These are phyloP conservation scores for Ephemerocybe angulata DNA, from an alignment of 768 basidiomycete species.

Conservation along the genomic window DNA sequence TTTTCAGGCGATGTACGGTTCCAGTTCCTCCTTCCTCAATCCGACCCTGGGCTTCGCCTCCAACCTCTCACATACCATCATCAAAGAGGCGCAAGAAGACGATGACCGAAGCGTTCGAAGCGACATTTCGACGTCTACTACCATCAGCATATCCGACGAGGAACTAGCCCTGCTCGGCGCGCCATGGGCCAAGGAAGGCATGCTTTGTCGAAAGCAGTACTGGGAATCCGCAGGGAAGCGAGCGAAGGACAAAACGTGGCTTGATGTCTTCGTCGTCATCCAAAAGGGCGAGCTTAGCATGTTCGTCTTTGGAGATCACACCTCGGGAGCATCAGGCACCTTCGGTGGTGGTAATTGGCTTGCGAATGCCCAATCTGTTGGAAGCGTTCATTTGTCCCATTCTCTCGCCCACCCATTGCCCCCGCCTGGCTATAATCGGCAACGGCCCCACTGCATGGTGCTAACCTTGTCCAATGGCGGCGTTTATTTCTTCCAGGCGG, in stretches of 20 bases:
- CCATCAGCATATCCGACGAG: constrained; percentile 89
- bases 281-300: constrained; percentile 92
- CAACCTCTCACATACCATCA: constrained; percentile 94
- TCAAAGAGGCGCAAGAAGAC: constrained; percentile 90
- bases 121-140: constrained; percentile 61
- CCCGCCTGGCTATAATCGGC: constrained; percentile 85
- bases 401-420: constrained; percentile 85
- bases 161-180: constrained; percentile 92
- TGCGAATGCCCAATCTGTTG: constrained; percentile 83
- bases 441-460: constrained; percentile 93
- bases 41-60: constrained; percentile 95
- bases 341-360: constrained; percentile 99
- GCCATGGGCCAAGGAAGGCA: constrained; percentile 99
- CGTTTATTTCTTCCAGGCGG: constrained; percentile 98
- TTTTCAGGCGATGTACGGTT: constrained; percentile 54
- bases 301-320: constrained; percentile 88
- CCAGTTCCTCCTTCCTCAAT: constrained; percentile 66
- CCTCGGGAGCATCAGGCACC: constrained; percentile 54
- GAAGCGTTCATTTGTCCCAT: constrained; percentile 82
- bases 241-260: constrained; percentile 86
- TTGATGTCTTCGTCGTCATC: constrained; percentile 94
- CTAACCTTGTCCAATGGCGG: constrained; percentile 84
- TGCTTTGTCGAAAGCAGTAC: constrained; percentile 92
- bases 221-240: constrained; percentile 84
- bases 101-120: constrained; percentile 71